Conservation (phyloP, 2,329 filamentous ascomycete species). For the Neofusicoccum laricinum region DNA sequence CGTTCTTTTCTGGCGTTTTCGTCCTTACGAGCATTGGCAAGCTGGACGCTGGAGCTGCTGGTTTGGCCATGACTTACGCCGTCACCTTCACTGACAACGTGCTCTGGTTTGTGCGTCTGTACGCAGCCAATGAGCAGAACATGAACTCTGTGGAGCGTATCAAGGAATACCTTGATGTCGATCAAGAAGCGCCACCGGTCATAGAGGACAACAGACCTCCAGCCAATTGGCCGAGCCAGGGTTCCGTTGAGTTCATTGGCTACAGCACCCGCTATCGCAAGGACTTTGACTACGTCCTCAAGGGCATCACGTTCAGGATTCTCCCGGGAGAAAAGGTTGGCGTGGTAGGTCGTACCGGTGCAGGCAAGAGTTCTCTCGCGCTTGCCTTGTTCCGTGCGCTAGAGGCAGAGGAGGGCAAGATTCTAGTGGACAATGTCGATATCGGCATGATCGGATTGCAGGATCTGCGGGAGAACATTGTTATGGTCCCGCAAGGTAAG, state of each 20-base stretch:
- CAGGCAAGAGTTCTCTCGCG: slow-evolving; percentile 93
- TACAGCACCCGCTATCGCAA: slow-evolving; percentile 88
- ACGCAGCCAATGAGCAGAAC: slow-evolving; percentile 95
- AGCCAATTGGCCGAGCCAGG: slow-evolving; percentile 78
- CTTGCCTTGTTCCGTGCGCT: slow-evolving; percentile 90
- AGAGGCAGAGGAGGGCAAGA: slow-evolving; percentile 85
- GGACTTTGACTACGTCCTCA: slow-evolving; percentile 84
- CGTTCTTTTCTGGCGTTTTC: slow-evolving; percentile 91
- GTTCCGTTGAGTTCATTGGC: slow-evolving; percentile 71
- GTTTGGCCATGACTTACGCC: slow-evolving; percentile 91
- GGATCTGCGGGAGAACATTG: slow-evolving; percentile 88
- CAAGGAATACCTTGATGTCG: slow-evolving; percentile 94
- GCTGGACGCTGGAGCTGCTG: slow-evolving; percentile 87
- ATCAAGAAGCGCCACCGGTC: slow-evolving; percentile 81
- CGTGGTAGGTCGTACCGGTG: slow-evolving; percentile 91
- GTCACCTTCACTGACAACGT: slow-evolving; percentile 97
- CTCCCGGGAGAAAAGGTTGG: slow-evolving; percentile 86
- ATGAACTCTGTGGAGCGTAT: slow-evolving; percentile 99
- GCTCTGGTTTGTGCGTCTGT: slow-evolving; percentile 91
- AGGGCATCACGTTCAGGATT: slow-evolving; percentile 81
- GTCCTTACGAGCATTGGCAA: slow-evolving; percentile 78
- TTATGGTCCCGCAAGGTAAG: slow-evolving; percentile 81
- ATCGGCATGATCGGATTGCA: slow-evolving; percentile 87
- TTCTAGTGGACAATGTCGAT: slow-evolving; percentile 87
- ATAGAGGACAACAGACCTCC: slow-evolving; percentile 76